These are phyloP conservation scores for Pleurotus pulmonarius DNA, from an alignment of 768 basidiomycete genomes.

Conservation along the genomic window DNA sequence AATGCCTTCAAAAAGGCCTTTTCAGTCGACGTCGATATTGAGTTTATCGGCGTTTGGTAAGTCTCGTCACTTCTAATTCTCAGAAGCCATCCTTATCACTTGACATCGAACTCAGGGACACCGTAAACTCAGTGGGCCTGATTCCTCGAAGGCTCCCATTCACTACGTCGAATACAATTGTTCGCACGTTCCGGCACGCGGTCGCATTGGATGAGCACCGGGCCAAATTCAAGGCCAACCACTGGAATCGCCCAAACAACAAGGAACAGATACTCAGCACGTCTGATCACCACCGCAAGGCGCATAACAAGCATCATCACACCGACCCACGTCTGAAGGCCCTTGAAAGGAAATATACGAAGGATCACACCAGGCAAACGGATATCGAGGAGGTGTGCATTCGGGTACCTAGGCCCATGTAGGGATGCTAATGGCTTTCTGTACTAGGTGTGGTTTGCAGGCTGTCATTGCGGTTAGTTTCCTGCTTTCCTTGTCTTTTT, in stretches of 20 bases:
- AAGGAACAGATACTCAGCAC: constrained; percentile 24
- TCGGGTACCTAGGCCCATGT: not conserved
- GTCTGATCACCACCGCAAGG: not conserved
- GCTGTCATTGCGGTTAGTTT: constrained; percentile 42
- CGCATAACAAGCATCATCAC: not conserved
- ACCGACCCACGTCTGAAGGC: constrained; percentile 22
- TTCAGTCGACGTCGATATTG: constrained; percentile 43
- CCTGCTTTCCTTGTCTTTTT: not conserved
- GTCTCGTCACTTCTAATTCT: constrained; percentile 3
- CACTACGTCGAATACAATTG: constrained; percentile 41
- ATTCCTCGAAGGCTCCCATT: constrained; percentile 46
- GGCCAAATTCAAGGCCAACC: constrained; percentile 38
- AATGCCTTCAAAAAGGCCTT: constrained; percentile 48
- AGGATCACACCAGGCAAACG: constrained; percentile 17
- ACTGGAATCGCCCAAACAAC: constrained; percentile 38
- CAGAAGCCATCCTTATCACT: no score
- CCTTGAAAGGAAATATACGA: constrained; percentile 30
- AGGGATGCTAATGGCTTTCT: not conserved
- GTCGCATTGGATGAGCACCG: constrained; percentile 52
- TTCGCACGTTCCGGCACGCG: constrained; percentile 59
- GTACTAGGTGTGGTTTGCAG: constrained; percentile 60
- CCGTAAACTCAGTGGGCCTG: constrained; percentile 51
- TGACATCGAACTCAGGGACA: constrained; percentile 37
- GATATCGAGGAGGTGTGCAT: constrained; percentile 8
- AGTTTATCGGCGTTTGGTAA: constrained; percentile 48